A percentile compares a stretch with the other conserved stretches of the same genome.
phyloP scores from a whole-genome alignment of 345 rosid species.

The Eucalyptus curtisii region DNA sequence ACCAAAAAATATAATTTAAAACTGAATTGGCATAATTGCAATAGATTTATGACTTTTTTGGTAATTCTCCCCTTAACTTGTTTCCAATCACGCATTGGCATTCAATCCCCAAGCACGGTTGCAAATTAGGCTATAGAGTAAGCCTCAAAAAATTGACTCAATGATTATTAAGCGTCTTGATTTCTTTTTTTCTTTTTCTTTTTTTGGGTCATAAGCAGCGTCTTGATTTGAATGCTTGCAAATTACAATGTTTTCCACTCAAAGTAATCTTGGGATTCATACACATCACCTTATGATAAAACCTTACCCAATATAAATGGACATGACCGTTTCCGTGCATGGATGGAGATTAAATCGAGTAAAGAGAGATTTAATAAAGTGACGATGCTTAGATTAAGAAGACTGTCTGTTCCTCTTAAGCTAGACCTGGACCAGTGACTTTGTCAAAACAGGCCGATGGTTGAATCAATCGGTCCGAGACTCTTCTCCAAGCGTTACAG shows the following conservation, averaged over 20 bases:
- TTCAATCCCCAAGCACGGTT: not conserved
- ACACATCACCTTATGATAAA: not conserved
- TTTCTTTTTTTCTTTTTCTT: too few species aligned
- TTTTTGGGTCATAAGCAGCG: too few species aligned
- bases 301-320: not conserved
- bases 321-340: not conserved
- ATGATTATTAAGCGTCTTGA: not conserved
- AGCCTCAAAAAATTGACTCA: not conserved
- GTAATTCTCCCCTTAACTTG: too few species aligned
- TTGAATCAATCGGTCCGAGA: not conserved
- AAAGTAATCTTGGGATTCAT: not conserved
- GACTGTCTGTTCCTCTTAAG: not conserved
- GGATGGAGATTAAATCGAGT: not conserved
- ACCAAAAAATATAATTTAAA: too few species aligned
- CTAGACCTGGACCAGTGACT: not conserved
- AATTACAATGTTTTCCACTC: not conserved
- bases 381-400: not conserved
- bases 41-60: too few species aligned
- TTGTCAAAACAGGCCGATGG: not conserved
- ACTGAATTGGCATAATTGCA: too few species aligned
- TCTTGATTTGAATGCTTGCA: not conserved
- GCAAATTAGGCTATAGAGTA: not conserved
- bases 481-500: not conserved
- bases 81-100: too few species aligned
- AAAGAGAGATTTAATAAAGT: not conserved